phyloP scores from a whole-genome alignment of 805 yeast genomes.

The Cyberlindnera amylophila region DNA sequence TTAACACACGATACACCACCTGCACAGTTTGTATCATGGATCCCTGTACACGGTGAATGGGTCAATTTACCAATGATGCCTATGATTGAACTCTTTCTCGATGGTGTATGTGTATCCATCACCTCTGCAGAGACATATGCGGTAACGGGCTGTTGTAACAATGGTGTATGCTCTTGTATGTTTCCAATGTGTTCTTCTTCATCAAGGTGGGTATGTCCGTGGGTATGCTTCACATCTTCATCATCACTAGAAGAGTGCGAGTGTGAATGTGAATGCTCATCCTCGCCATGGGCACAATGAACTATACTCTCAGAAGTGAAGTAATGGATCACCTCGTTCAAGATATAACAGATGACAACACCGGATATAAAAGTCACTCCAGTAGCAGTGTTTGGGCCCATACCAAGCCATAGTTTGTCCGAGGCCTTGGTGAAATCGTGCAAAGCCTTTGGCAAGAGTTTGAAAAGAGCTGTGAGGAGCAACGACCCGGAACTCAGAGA shows the following conservation, averaged over 20 bases:
- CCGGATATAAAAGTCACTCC: slow-evolving; percentile 55
- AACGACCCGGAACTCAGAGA: slow-evolving; percentile 82
- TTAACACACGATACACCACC: slow-evolving; percentile 19
- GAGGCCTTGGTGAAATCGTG: slow-evolving; percentile 38
- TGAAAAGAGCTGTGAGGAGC: slow-evolving; percentile 70
- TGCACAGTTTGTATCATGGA: slow-evolving; percentile 22
- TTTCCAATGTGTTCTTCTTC: too few relatives aligned
- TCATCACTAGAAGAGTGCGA: slow-evolving; percentile 7
- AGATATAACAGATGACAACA: slow-evolving; percentile 48
- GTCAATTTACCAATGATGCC: slow-evolving; percentile 13
- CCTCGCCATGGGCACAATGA: slow-evolving; percentile 72
- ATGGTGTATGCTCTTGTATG: slow-evolving; percentile 1
- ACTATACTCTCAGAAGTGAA: slow-evolving; percentile 78
- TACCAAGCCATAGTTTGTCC: slow-evolving; percentile 10
- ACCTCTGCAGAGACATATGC: neutral
- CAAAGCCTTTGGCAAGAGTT: slow-evolving; percentile 67
- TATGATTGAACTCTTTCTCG: slow-evolving; percentile 11
- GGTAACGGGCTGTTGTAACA: neutral
- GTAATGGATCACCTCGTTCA: slow-evolving; percentile 67
- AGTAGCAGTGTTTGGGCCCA: slow-evolving; percentile 34
- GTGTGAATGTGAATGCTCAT: slow-evolving; percentile 20
- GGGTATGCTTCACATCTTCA: slow-evolving; percentile 3
- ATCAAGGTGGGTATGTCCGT: neutral
- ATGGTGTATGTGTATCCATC: too few relatives aligned
- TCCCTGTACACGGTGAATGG: slow-evolving; percentile 19